A percentile compares a stretch with the other conserved stretches of the same genome.
These are phyloP conservation scores for Verruconis gallopava DNA, from an alignment of 2,329 filamentous ascomycete genomes.

Conservation along the genomic window DNA sequence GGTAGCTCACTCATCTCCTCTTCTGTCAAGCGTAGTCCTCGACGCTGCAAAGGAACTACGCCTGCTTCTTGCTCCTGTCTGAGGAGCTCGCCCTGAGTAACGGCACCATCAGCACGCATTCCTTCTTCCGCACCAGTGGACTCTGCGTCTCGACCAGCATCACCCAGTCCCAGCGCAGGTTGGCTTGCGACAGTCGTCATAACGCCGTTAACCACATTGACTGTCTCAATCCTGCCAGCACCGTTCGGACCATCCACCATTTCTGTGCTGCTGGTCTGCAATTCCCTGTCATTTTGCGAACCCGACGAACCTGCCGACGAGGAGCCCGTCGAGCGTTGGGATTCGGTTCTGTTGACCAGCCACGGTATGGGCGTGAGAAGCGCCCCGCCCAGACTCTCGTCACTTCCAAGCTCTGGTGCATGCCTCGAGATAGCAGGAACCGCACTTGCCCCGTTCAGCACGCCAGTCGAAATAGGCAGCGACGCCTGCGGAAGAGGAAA, in stretches of 20 bases:
- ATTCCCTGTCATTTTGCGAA: constrained; percentile 44
- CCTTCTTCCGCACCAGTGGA: constrained; percentile 18
- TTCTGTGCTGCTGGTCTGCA: constrained; percentile 62
- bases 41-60: constrained; percentile 48
- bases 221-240: constrained; percentile 66
- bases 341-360: constrained; percentile 38
- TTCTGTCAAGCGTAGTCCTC: constrained; percentile 6
- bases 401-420: constrained; percentile 51
- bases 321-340: neutral
- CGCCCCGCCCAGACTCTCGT: constrained; percentile 81
- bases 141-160: neutral
- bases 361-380: constrained; percentile 89
- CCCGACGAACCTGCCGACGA: neutral
- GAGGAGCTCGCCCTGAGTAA: constrained; percentile 73
- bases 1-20: constrained; percentile 11
- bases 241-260: constrained; percentile 73
- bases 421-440: constrained; percentile 15
- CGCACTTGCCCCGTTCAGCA: constrained; percentile 50
- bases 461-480: constrained; percentile 25
- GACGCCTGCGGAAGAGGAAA: constrained; percentile 70
- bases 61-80: constrained; percentile 78
- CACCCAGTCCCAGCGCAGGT: neutral
- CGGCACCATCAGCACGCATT: constrained; percentile 35
- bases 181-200: constrained; percentile 4
- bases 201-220: constrained; percentile 63